Conservation (phyloP, 2,329 filamentous ascomycete species). For the Trichoderma afroharzianum region DNA sequence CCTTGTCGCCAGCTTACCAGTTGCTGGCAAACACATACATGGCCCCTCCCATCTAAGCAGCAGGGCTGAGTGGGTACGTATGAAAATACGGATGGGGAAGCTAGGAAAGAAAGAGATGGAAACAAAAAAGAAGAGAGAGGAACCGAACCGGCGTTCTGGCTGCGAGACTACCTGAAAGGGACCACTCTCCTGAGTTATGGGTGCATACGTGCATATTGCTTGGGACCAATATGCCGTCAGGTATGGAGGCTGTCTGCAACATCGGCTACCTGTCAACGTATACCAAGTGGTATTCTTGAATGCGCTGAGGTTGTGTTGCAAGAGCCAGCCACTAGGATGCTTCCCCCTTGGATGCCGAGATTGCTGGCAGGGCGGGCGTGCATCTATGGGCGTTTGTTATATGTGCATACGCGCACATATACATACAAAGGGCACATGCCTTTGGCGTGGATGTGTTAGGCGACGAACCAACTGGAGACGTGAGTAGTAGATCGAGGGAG, state of each 20-base stretch:
- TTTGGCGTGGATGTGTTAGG: slow-evolving; percentile 1
- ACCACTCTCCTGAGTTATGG: not conserved
- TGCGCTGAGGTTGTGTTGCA: not conserved
- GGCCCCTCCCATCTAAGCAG: slow-evolving; percentile 9
- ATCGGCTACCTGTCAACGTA: not conserved
- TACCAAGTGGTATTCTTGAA: not conserved
- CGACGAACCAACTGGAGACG: slow-evolving; percentile 6
- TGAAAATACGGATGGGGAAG: not conserved
- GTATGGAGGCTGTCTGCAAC: slow-evolving; percentile 3
- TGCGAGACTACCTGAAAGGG: slow-evolving; percentile 1
- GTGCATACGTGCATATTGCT: not conserved
- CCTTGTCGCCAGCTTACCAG: slow-evolving; percentile 9
- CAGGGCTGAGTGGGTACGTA: slow-evolving; percentile 14
- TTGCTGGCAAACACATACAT: slow-evolving; percentile 15
- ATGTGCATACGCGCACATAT: slow-evolving; percentile 4
- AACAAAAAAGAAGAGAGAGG: not conserved
- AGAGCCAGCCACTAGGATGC: slow-evolving; percentile 9
- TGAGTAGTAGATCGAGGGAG: not conserved
- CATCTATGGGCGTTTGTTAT: not conserved
- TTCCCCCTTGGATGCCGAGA: not conserved
- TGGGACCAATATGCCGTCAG: not conserved
- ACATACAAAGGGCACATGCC: not conserved
- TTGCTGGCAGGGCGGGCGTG: slow-evolving; percentile 12
- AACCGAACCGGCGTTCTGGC: not conserved
- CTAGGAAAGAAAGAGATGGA: not conserved